Percentiles rank a stretch among this genome's conserved stretches.
phyloP scores from a whole-genome alignment of 1,139 yeast species.

The Zygoascus sp. region DNA sequence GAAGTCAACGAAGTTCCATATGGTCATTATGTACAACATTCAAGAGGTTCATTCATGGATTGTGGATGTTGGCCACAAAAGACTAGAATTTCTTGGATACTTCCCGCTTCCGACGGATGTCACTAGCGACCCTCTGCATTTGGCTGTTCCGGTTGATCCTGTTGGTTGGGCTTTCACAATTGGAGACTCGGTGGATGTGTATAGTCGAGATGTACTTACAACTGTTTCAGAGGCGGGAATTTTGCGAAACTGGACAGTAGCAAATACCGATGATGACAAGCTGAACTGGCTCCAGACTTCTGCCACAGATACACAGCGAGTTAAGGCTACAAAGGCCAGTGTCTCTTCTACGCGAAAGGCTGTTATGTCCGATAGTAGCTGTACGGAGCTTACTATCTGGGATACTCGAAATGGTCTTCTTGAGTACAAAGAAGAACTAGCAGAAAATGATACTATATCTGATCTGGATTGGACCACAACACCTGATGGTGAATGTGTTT shows the following conservation, averaged over 20 bases:
- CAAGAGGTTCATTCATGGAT: slow-evolving; percentile 20
- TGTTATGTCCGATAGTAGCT: slow-evolving; percentile 59
- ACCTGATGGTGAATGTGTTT: slow-evolving; percentile 60
- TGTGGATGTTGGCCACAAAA: slow-evolving; percentile 11
- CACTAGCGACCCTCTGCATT: slow-evolving; percentile 36
- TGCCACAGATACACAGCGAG: slow-evolving; percentile 52
- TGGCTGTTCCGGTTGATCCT: slow-evolving; percentile 62
- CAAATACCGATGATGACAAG: slow-evolving; percentile 13
- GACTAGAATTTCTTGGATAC: slow-evolving; percentile 23
- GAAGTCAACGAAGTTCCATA: slow-evolving; percentile 9
- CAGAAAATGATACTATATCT: slow-evolving; percentile 35
- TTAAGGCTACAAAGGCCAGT: slow-evolving; percentile 50
- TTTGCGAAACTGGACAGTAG: slow-evolving; percentile 49
- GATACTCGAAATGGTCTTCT: slow-evolving; percentile 63
- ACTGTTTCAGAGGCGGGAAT: slow-evolving; percentile 54
- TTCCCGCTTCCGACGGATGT: slow-evolving; percentile 26
- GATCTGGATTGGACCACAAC: slow-evolving; percentile 79
- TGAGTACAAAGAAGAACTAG: slow-evolving; percentile 50
- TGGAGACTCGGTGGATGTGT: slow-evolving; percentile 36
- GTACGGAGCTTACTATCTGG: slow-evolving; percentile 63
- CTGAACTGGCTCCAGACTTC: slow-evolving; percentile 49
- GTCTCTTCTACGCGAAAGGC: slow-evolving; percentile 74
- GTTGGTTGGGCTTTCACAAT: slow-evolving; percentile 48
- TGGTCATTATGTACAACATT: slow-evolving; percentile 14
- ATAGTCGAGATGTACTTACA: slow-evolving; percentile 52